phyloP scores from a whole-genome alignment of 1,139 yeast species.

The Suzukiozyma palmioleophila region DNA sequence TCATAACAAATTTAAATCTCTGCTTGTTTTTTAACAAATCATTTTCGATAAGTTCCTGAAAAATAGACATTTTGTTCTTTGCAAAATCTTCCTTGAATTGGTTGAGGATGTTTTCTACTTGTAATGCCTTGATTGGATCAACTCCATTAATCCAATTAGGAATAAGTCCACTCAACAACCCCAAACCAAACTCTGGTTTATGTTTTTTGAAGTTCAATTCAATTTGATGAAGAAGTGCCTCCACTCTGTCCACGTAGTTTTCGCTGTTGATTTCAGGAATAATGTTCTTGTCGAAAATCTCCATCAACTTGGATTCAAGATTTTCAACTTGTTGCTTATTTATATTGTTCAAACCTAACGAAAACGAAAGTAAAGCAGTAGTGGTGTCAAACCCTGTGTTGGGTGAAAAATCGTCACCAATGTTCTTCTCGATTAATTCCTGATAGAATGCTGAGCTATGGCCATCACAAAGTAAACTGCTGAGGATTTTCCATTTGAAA shows the following conservation, averaged over 20 bases:
- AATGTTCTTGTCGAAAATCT: slow-evolving; percentile 32
- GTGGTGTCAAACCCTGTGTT: slow-evolving; percentile 86
- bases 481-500: slow-evolving; percentile 69
- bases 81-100: slow-evolving; percentile 59
- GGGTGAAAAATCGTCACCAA: slow-evolving; percentile 82
- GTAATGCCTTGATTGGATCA: slow-evolving; percentile 64
- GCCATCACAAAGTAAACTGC: slow-evolving; percentile 78
- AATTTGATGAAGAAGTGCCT: slow-evolving; percentile 83
- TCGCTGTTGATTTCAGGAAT: slow-evolving; percentile 41
- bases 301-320: slow-evolving; percentile 42
- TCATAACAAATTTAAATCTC: slow-evolving; percentile 68
- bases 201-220: slow-evolving; percentile 83
- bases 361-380: slow-evolving; percentile 72
- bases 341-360: slow-evolving; percentile 83
- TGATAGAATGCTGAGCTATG: slow-evolving; percentile 90
- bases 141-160: slow-evolving; percentile 82
- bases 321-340: slow-evolving; percentile 43
- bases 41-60: slow-evolving; percentile 52
- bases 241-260: slow-evolving; percentile 60
- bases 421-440: slow-evolving; percentile 74
- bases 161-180: slow-evolving; percentile 64
- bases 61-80: slow-evolving; percentile 51
- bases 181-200: slow-evolving; percentile 87
- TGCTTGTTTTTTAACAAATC: slow-evolving; percentile 43
- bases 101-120: slow-evolving; percentile 57